Evolutionary conservation across 139 green algal genomes (phyloP).

Genomic region (Coelastrella sp.): DNA sequence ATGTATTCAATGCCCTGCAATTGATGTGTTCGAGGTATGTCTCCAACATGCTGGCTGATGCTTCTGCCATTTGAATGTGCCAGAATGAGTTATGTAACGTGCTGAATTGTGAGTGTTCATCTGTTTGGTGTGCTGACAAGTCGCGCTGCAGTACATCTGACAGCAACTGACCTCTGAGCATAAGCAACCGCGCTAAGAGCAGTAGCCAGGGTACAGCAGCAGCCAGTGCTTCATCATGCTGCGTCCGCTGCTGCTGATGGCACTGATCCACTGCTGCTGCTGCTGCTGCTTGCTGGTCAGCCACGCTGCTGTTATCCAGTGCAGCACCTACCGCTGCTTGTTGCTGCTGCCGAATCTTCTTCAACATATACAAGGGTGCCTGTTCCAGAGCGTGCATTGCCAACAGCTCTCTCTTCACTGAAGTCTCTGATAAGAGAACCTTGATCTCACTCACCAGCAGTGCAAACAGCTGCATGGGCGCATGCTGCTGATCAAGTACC

Average conservation of each 20-base stretch:
- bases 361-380: constrained; percentile 7
- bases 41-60: constrained; percentile 9
- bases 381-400: constrained; percentile 35
- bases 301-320: neutral
- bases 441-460: constrained; percentile 5
- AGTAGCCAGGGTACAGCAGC: constrained; percentile 28
- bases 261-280: neutral
- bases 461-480: constrained; percentile 28
- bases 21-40: neutral
- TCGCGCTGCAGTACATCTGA: neutral
- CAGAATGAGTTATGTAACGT: constrained; percentile 30
- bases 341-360: neutral
- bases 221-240: neutral
- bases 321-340: too few relatives aligned
- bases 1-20: neutral
- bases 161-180: constrained; percentile 2
- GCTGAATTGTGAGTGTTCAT: neutral
- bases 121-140: neutral
- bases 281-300: neutral
- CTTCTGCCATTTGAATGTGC: constrained; percentile 26
- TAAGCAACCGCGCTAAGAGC: constrained; percentile 1
- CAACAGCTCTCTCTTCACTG: constrained; percentile 8
- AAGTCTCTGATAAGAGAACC: constrained; percentile 1
- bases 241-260: too few relatives aligned
- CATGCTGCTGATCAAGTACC: neutral